Base-by-base conservation (phyloP, 179 eudicot genomes). In the Corrigiola litoralis region DNA sequence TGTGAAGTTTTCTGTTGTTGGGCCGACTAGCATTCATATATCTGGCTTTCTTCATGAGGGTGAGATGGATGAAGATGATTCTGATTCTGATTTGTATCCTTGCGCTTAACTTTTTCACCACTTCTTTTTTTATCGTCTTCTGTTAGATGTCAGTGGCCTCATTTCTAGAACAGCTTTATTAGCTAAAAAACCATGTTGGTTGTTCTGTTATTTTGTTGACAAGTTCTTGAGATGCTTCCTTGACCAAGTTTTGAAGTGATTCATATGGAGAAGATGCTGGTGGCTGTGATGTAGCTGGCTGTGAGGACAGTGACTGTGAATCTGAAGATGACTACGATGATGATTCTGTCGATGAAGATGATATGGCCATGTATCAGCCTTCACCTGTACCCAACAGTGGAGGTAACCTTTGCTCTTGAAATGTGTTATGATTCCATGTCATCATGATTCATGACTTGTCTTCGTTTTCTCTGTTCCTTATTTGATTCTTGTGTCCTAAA, bases 11-110 rank as follows among this genome's bases (percentile, higher is more conserved):
- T 87, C 98, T 37, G 92, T 92, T 28, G 20, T 80, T 59, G 98
- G 98, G 12, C 87, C 92, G 16, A 83, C 84, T 46, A 84, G 90
- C 54, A 72, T 92, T 61, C 96, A 92, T 69, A 81, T 92, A 0
- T 80, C 97, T 67, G 98, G 98, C 46, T 84, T 82, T 68, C 55
- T 87, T 63, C 71, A 67, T 25, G 77, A 73, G 21, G 69, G 63
- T 27, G 85, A 72, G 34, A 2, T 23, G n/a, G 38, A 17, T 25
- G 58, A 51, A 37, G 77, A 80, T 67, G 84, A 72, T 27, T 66
- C 44, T 66, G 82, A 69, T 29, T 61, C 52, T 65, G 90, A 68
- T 21, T 65, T 69, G 97, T 90, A 88, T 86, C 95, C 91, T 88
- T 69, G 64, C 45, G 24, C 18, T 62, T 34, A 17, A 42, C 13